Conservation (phyloP, 2,329 filamentous ascomycete genomes). For the Diaporthe citriasiana region DNA sequence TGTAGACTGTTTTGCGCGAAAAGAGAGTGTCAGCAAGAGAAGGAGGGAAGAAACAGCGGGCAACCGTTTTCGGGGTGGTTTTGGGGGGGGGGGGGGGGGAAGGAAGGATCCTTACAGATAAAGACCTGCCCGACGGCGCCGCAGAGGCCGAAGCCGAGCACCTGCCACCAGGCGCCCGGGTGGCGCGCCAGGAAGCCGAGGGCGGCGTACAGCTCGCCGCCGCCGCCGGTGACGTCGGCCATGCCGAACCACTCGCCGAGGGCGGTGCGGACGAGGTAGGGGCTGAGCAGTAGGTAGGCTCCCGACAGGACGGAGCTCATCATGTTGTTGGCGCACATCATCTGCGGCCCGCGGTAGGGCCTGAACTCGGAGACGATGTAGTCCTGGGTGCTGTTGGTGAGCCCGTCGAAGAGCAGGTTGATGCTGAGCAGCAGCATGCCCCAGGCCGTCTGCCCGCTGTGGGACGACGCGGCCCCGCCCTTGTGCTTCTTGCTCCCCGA, state of each 20-base stretch:
- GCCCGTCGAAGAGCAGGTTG: conserved; percentile 94
- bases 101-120: conserved; percentile 73
- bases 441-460: conserved; percentile 75
- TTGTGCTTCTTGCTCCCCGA: conserved; percentile 66
- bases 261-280: conserved; percentile 80
- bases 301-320: conserved; percentile 85
- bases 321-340: conserved; percentile 99
- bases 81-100: too few species aligned
- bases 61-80: too few species aligned
- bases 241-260: conserved; percentile 76
- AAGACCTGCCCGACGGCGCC: conserved; percentile 96
- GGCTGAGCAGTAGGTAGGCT: conserved; percentile 81
- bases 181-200: conserved; percentile 84
- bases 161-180: conserved; percentile 87
- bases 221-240: conserved; percentile 70
- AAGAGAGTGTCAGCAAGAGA: background rate
- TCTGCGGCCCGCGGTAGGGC: conserved; percentile 91
- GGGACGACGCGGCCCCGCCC: conserved; percentile 44
- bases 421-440: conserved; percentile 87
- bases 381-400: conserved; percentile 97
- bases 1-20: conserved; percentile 74
- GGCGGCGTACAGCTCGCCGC: conserved; percentile 82
- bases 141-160: conserved; percentile 89
- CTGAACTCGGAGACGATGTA: conserved; percentile 87
- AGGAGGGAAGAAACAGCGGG: background rate